Conservation (phyloP, 2,329 filamentous ascomycete genomes). For the Coniella vitis region DNA sequence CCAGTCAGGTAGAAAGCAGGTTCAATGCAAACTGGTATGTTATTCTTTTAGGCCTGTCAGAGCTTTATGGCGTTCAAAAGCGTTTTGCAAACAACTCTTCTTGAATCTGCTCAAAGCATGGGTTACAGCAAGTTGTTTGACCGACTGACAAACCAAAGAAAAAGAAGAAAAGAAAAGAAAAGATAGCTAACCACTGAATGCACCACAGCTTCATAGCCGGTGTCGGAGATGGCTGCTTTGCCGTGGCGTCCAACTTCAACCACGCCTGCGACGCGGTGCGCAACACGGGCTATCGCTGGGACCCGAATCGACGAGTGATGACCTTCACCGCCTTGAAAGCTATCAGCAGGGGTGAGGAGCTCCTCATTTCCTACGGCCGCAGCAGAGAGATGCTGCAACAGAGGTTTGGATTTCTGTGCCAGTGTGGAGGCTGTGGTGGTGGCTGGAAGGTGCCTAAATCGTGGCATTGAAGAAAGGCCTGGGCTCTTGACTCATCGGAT, state of each 20-base stretch:
- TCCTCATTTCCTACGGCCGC: conserved; percentile 44
- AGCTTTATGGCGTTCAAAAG: neutral
- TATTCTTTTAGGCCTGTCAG: no score
- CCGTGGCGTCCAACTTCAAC: conserved; percentile 50
- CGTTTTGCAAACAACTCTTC: no score
- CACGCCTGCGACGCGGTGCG: conserved; percentile 42
- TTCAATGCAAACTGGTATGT: conserved; percentile 42
- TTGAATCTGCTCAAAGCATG: no score
- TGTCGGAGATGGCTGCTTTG: conserved; percentile 35
- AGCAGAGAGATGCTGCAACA: conserved; percentile 31
- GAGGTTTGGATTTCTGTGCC: conserved; percentile 47
- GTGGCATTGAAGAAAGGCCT: no score
- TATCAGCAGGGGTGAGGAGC: conserved; percentile 38
- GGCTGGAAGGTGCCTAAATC: neutral
- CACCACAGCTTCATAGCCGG: conserved; percentile 20
- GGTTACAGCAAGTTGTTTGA: no score
- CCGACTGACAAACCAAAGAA: no score
- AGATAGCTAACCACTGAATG: no score
- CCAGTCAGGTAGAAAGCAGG: conserved; percentile 30
- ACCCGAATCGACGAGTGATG: conserved; percentile 28
- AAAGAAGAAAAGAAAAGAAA: no score
- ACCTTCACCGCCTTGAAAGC: conserved; percentile 32
- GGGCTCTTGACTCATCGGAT: no score
- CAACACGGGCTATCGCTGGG: conserved; percentile 39
- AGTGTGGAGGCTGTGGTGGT: conserved; percentile 39